Percentiles rank a stretch among this genome's conserved stretches.
These are phyloP conservation scores for Schizochytrium sp. DNA, from an alignment of 108 stramenopile species.

Conservation along the genomic window DNA sequence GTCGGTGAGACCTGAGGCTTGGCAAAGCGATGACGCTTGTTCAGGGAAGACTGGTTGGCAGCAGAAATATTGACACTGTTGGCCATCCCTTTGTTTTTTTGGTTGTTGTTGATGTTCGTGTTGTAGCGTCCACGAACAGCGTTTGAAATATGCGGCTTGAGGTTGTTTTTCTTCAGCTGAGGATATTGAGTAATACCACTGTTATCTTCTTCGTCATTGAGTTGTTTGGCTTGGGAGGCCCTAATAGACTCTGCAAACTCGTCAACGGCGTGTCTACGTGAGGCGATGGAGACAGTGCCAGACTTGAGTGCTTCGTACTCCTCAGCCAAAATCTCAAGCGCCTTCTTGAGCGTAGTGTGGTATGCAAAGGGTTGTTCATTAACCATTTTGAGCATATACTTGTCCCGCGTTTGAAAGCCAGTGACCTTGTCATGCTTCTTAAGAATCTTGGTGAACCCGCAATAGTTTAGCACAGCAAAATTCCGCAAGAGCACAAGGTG, in stretches of 20 bases:
- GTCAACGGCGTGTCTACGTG: not conserved
- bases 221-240: not conserved
- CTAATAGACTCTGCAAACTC: not conserved
- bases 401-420: conserved; percentile 82
- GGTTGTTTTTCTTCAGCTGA: conserved; percentile 9
- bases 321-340: not conserved
- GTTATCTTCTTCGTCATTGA: not conserved
- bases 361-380: conserved; percentile 58
- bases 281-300: not conserved
- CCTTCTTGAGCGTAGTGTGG: not conserved
- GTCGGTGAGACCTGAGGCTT: not conserved
- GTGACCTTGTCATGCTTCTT: conserved; percentile 99
- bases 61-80: not conserved
- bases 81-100: not conserved
- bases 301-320: conserved; percentile 55
- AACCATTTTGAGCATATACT: conserved; percentile 80
- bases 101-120: not conserved
- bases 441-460: conserved; percentile 93
- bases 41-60: not conserved
- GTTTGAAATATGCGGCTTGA: not conserved
- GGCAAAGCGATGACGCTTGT: not conserved
- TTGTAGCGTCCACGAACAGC: not conserved
- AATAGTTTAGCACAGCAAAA: conserved; percentile 98
- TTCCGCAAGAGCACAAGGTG: conserved; percentile 94
- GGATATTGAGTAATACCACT: not conserved